Evolutionary conservation across 345 rosid species (phyloP).

Genomic region (Boechera stricta): DNA sequence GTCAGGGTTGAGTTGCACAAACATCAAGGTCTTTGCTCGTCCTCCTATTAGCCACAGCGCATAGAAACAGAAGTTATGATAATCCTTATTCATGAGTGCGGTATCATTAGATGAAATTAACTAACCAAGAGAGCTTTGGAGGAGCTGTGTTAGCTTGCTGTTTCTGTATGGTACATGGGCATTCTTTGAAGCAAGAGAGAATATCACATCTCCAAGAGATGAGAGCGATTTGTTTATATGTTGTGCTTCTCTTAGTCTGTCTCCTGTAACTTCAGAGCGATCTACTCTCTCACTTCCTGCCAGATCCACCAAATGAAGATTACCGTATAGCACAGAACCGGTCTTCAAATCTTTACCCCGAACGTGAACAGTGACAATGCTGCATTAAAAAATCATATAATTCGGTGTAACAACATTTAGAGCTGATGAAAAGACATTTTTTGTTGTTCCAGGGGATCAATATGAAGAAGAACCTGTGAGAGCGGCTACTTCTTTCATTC

Average conservation of each 20-base stretch:
- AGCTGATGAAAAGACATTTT: constrained; percentile 1
- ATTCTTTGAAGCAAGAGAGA: constrained; percentile 84
- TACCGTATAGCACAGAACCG: constrained; percentile 61
- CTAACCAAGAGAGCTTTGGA: constrained; percentile 81
- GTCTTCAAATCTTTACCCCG: constrained; percentile 74
- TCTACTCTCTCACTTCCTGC: constrained; percentile 99
- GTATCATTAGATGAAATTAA: background rate
- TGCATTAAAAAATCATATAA: constrained; percentile 40
- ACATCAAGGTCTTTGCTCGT: constrained; percentile 94
- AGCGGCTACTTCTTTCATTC: constrained; percentile 96
- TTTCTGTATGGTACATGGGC: constrained; percentile 93
- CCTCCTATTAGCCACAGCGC: constrained; percentile 63
- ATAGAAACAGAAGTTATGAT: constrained; percentile 4
- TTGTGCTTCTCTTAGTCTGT: constrained; percentile 89
- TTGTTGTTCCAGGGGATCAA: background rate
- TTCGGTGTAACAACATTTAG: constrained; percentile 13
- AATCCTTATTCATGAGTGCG: background rate
- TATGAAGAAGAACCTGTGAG: constrained; percentile 69
- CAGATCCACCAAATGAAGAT: constrained; percentile 92
- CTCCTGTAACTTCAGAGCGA: constrained; percentile 90
- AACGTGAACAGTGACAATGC: constrained; percentile 86
- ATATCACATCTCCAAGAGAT: constrained; percentile 94
- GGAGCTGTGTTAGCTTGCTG: constrained; percentile 98
- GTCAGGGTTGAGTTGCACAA: constrained; percentile 98
- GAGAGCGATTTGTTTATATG: constrained; percentile 95